Base-by-base conservation (phyloP, 257 asterid genomes). In the Coffea eugenioides region DNA sequence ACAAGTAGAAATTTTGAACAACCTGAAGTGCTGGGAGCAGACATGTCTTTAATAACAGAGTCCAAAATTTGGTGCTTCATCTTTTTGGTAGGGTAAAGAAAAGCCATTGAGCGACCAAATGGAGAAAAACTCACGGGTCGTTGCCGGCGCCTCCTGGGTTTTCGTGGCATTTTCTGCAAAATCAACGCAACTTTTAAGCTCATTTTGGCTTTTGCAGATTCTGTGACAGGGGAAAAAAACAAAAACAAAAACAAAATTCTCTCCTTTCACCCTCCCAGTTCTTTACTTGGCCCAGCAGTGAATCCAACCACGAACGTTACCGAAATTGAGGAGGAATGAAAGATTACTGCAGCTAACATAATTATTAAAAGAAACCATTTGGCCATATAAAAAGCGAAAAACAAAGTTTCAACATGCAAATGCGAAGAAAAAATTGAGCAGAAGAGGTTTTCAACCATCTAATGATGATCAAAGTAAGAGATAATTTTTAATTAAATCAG, bases 91-190 rank as follows among this genome's bases (percentile, higher is more conserved):
- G 87, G 77, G 11, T 85, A 80, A 74, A 89, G 83, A 74, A 83
- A 77, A 77, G 95, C 89, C 85, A 90, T 76, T 48, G 90, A 80
- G 78, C 97, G 91, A 73, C 89, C 86, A 85, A 94, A 92, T 27
- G 94, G 91, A 45, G 98, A 90, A 82, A 94, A 94, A 51, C 95
- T 85, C 25, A 87, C 78, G 0, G 90, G 94, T 46, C 67, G 87
- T 5, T 67, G 87, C 54, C 79, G 77, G 68, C 72, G 79, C 80
- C 86, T 83, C 75, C 78, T 77, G 2, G 86, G 87, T 77, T 87
- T 88, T 70, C 87, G 86, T 3, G 96, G 90, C 97, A 94, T 94
- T 83, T 73, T 85, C 74, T 82, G 43, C 51, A 45, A 49, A 20
- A 59, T 9, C 23, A 73, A 67, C 27, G 13, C 7, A 25, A 51